Base-by-base conservation (phyloP, 257 asterid genomes). In the Petunia axillaris region DNA sequence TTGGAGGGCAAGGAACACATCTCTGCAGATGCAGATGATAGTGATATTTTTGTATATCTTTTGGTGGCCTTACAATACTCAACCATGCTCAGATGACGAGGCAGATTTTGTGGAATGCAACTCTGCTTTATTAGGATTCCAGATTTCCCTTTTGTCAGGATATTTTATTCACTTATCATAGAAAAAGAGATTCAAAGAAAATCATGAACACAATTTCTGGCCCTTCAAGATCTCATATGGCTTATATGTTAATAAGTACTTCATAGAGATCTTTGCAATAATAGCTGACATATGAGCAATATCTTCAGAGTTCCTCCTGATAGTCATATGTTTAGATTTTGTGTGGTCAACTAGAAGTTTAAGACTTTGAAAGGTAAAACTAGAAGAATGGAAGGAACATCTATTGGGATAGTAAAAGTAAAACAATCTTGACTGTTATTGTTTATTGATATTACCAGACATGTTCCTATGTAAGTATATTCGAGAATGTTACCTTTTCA, bases 261-360 rank as follows among this genome's bases (percentile, higher is more conserved):
- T 36, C 62, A 73, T 50, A 50, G 35, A 35, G 2, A 48, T 71
- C 77, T 48, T 35, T 71, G 13, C 48, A 35, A 48, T 50, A 48
- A 71, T 71, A 71, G 62, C 77, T 71, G 77, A 59, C 25, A 48
- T 35, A 70, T 48, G 59, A 70, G 43, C 16, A 70, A 25, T 46
- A 70, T 70, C 43, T 46, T 46, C 59, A 25, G 43, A 71, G 77
- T 71, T 71, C 44, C 44, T 73, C 36, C 78, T 35, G 43, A 35
- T 13, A 11, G 13, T 50, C 25, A 73, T 71, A 48, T 48, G 25
- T 50, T 35, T 2, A 73, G 44, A 73, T 36, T 73, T 73, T 35
- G 78, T 35, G 11, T 5, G 44, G 62, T 50, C 62, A 73, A 43
- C 40, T 48, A 35, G 25, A 50, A 48, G 44, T 48, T 35, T 35